A percentile compares a stretch with the other conserved stretches of the same genome.
Evolutionary conservation across 345 rosid genomes (phyloP).

Genomic region (Triadica sebifera): DNA sequence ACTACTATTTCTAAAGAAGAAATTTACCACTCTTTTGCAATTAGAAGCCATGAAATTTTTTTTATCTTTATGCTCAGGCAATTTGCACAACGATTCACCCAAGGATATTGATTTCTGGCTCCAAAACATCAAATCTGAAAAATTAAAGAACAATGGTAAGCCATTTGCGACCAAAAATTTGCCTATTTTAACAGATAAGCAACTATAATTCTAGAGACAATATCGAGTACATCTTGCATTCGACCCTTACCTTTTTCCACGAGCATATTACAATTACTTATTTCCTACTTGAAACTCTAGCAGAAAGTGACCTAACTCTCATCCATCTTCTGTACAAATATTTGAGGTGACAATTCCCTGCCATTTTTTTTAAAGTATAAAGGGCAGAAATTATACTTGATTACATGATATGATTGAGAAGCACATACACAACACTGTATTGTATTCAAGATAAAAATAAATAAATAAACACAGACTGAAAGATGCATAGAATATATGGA

Average conservation of each 20-base stretch:
- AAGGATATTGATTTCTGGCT: neutral
- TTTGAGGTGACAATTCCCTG: conserved; percentile 66
- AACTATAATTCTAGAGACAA: neutral
- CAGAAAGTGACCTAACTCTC: conserved; percentile 17
- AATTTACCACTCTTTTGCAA: neutral
- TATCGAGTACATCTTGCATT: neutral
- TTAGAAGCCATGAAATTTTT: conserved; percentile 7
- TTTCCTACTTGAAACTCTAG: conserved; percentile 8
- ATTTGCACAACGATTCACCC: no score
- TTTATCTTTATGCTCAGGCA: neutral
- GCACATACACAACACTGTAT: neutral
- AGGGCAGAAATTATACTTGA: neutral
- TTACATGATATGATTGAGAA: neutral
- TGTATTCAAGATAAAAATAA: no score
- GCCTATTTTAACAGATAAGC: neutral
- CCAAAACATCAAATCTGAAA: neutral
- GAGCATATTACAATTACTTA: neutral
- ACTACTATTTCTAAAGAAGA: neutral
- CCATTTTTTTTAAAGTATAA: conserved; percentile 9
- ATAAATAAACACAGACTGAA: no score
- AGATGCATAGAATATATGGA: no score
- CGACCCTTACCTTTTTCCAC: neutral
- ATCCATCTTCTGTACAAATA: conserved; percentile 45
- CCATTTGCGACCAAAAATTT: neutral
- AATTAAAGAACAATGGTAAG: neutral